Percentiles rank a stretch among this genome's conserved stretches.
These are phyloP conservation scores for Cupressus sempervirens DNA, from an alignment of 75 land plant species.

Conservation along the genomic window DNA sequence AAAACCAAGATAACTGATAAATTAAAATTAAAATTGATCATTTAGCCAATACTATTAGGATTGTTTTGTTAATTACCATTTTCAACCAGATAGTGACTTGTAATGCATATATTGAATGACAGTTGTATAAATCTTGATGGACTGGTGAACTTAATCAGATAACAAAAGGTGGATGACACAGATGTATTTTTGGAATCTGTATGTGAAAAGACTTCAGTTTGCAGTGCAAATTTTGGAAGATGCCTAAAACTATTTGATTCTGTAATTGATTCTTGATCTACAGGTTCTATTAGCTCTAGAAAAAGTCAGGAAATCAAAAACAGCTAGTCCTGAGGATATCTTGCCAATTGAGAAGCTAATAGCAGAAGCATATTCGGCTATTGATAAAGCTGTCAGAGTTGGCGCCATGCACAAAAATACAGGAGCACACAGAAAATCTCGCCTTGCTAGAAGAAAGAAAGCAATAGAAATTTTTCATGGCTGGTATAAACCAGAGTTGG, in stretches of 20 bases:
- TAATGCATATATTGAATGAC: neutral
- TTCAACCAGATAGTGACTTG: neutral
- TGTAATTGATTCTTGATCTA: neutral
- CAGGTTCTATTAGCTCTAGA: constrained; percentile 78
- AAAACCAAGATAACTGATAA: neutral
- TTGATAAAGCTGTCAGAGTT: constrained; percentile 80
- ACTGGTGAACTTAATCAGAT: neutral
- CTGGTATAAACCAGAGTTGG: constrained; percentile 67
- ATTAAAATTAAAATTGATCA: neutral
- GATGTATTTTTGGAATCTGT: neutral
- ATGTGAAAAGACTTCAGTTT: neutral
- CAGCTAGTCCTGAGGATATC: constrained; percentile 62
- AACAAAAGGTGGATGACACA: neutral
- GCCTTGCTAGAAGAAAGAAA: constrained; percentile 86
- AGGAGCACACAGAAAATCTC: constrained; percentile 81
- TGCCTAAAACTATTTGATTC: neutral
- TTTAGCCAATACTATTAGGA: neutral
- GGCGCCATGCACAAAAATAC: constrained; percentile 83
- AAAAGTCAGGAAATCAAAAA: constrained; percentile 58
- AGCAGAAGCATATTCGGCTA: constrained; percentile 76
- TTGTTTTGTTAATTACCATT: neutral
- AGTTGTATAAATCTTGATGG: neutral
- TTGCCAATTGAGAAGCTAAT: constrained; percentile 77
- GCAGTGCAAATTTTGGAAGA: neutral
- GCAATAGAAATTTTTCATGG: constrained; percentile 80